A percentile compares a stretch with the other conserved stretches of the same genome.
phyloP scores from a whole-genome alignment of 2,329 filamentous ascomycete genomes.

The Pezicula carpinea region DNA sequence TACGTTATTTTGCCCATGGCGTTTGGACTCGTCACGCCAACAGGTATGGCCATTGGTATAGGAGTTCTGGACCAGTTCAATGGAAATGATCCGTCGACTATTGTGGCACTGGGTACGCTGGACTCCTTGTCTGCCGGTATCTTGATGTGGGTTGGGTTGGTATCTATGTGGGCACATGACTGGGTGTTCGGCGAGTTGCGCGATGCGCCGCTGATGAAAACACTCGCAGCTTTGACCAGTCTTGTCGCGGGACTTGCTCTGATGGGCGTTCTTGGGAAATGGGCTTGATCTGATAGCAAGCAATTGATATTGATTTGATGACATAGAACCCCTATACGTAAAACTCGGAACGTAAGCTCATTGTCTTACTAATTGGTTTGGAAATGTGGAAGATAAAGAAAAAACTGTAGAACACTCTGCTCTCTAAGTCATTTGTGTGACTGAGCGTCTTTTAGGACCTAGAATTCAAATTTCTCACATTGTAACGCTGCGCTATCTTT shows the following conservation, averaged over 20 bases:
- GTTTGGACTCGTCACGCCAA: conserved; percentile 68
- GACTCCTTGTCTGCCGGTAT: conserved; percentile 73
- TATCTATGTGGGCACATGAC: conserved; percentile 75
- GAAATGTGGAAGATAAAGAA: too few species aligned
- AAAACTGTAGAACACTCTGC: too few species aligned
- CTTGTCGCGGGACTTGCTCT: conserved; percentile 58
- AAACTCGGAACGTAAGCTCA: too few species aligned
- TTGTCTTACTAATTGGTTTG: too few species aligned
- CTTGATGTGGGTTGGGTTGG: conserved; percentile 72
- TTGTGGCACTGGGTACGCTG: conserved; percentile 68
- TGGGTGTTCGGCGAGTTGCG: conserved; percentile 62
- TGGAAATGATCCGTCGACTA: conserved; percentile 63
- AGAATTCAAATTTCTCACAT: too few species aligned
- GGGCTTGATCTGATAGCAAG: conserved; percentile 46
- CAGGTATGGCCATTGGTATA: conserved; percentile 78
- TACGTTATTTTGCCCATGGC: conserved; percentile 50
- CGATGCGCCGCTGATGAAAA: conserved; percentile 43
- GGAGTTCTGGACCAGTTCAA: conserved; percentile 68
- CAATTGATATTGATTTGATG: not conserved
- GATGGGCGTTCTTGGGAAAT: conserved; percentile 73
- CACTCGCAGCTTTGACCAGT: conserved; percentile 44
- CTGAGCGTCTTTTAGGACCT: too few species aligned
- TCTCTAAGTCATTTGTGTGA: too few species aligned
- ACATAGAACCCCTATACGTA: too few species aligned
- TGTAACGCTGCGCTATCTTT: too few species aligned